Percentiles rank a stretch among this genome's conserved stretches.
These are phyloP conservation scores for Larix kaempferi DNA, from an alignment of 75 land plant species.

Conservation along the genomic window DNA sequence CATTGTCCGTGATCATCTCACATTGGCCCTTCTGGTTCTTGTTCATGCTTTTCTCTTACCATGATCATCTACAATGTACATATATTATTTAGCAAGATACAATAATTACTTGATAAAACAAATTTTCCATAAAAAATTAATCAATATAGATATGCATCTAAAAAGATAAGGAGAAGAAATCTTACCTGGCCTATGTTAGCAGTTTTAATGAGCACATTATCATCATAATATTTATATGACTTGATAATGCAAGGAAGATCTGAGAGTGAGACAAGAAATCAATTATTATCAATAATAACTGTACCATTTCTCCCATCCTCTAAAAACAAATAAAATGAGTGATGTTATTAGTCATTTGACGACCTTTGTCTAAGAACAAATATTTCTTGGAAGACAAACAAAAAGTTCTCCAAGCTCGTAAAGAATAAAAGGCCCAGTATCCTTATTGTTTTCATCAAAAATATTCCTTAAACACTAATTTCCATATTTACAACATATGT, in stretches of 20 bases:
- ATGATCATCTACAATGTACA: conserved; percentile 64
- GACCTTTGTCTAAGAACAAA: background rate
- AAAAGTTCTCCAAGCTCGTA: background rate
- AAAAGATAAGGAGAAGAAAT: background rate
- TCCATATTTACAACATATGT: background rate
- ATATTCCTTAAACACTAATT: background rate
- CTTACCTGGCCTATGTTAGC: conserved; percentile 88
- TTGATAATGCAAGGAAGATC: conserved; percentile 88
- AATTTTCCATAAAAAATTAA: background rate
- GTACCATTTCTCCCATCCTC: conserved; percentile 86
- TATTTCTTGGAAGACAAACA: background rate
- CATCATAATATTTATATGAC: conserved; percentile 93
- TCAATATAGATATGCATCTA: background rate
- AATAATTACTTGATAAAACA: background rate
- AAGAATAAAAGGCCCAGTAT: background rate
- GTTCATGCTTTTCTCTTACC: conserved; percentile 79
- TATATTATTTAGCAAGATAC: background rate
- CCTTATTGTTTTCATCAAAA: background rate
- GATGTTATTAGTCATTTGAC: background rate
- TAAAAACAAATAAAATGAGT: conserved; percentile 15
- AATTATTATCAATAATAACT: conserved; percentile 67
- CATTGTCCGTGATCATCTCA: conserved; percentile 79
- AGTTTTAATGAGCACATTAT: conserved; percentile 78
- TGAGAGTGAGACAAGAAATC: conserved; percentile 69
- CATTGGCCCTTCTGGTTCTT: conserved; percentile 89